These are phyloP conservation scores for Saturnispora besseyi DNA, from an alignment of 805 yeast species.

Conservation along the genomic window DNA sequence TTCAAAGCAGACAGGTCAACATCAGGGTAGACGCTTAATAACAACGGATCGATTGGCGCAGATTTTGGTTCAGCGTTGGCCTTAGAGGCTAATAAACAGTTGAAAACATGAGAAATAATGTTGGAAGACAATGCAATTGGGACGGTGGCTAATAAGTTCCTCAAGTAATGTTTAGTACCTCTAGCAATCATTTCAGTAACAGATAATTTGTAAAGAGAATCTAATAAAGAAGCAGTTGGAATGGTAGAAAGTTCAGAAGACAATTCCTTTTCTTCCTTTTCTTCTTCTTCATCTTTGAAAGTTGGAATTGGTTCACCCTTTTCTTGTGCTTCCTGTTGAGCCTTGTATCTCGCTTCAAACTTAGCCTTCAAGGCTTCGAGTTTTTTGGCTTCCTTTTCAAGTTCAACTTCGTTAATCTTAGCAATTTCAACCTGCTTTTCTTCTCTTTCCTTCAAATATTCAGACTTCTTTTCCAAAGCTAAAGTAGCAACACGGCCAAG, in stretches of 20 bases:
- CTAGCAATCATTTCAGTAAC: slow-evolving; percentile 72
- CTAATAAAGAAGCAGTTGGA: slow-evolving; percentile 35
- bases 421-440: slow-evolving; percentile 27
- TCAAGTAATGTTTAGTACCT: slow-evolving; percentile 65
- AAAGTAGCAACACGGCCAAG: slow-evolving; percentile 52
- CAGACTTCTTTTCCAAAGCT: slow-evolving; percentile 19
- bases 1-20: slow-evolving; percentile 35
- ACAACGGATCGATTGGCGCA: slow-evolving; percentile 36
- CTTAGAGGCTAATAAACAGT: slow-evolving; percentile 50
- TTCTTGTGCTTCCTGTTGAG: slow-evolving; percentile 12
- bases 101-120: slow-evolving; percentile 62
- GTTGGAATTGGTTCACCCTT: slow-evolving; percentile 17
- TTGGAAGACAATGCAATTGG: slow-evolving; percentile 50
- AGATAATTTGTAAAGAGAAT: slow-evolving; percentile 39
- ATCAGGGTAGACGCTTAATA: slow-evolving; percentile 34
- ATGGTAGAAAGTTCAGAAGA: slow-evolving; percentile 33
- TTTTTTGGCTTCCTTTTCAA: slow-evolving; percentile 21
- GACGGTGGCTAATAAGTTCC: slow-evolving; percentile 34
- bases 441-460: slow-evolving; percentile 10
- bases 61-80: slow-evolving; percentile 33
- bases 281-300: slow-evolving; percentile 23
- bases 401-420: slow-evolving; percentile 23
- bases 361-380: slow-evolving; percentile 25
- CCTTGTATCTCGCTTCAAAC: slow-evolving; percentile 23
- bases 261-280: slow-evolving; percentile 26